phyloP scores from a whole-genome alignment of 73 alveolate genomes.

The Tetrahymena malaccensis region DNA sequence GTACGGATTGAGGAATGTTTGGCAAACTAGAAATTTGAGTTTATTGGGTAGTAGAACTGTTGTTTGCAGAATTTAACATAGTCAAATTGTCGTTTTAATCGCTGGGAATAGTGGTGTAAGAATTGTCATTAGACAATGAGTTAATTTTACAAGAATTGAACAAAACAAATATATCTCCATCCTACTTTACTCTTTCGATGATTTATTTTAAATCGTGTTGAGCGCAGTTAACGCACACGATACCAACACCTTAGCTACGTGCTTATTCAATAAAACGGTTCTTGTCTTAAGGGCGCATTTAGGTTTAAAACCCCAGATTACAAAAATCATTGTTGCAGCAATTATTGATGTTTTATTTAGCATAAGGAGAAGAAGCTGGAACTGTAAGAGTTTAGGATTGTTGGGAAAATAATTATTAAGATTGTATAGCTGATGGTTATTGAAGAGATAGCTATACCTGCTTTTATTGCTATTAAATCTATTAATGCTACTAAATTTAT shows the following conservation, averaged over 20 bases:
- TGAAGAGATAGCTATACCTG: background rate
- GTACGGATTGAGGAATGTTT: background rate
- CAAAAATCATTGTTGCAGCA: background rate
- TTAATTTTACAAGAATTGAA: background rate
- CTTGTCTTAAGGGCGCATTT: background rate
- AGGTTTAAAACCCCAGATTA: background rate
- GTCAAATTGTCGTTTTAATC: background rate
- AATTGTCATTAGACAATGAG: background rate
- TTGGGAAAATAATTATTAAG: background rate
- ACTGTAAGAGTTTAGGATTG: background rate
- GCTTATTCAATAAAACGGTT: background rate
- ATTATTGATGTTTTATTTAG: background rate
- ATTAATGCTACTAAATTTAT: background rate
- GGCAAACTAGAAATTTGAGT: background rate
- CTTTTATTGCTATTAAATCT: background rate
- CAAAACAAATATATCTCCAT: background rate
- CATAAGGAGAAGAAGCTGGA: background rate
- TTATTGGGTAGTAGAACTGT: background rate
- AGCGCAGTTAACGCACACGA: background rate
- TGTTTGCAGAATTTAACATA: background rate
- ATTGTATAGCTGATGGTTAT: background rate
- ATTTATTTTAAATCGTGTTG: background rate
- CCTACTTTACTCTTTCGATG: background rate
- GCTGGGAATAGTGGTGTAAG: background rate
- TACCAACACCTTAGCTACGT: background rate